A percentile compares a stretch with the other conserved stretches of the same genome.
These are phyloP conservation scores for Saraca asoca DNA, from an alignment of 331 rosid genomes.

Conservation along the genomic window DNA sequence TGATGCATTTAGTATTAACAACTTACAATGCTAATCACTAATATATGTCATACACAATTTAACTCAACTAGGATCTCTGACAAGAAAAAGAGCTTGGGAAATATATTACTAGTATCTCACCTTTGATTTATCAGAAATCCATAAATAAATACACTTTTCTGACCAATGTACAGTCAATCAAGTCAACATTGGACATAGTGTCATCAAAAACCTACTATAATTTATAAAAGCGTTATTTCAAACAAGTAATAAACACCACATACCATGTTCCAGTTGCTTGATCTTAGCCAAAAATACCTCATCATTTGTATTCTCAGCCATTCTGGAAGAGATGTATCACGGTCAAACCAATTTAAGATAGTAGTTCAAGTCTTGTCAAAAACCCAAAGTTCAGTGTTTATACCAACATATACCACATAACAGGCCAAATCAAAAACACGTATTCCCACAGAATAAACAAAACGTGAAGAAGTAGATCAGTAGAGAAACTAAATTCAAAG, in stretches of 20 bases:
- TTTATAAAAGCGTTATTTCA: slow-evolving; percentile 16
- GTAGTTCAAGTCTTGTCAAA: slow-evolving; percentile 15
- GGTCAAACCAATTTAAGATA: slow-evolving; percentile 22
- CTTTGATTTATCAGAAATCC: not conserved
- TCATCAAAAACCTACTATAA: not conserved
- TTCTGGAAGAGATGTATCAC: slow-evolving; percentile 39
- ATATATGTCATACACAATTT: not conserved
- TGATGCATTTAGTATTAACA: not conserved
- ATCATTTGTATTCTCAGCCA: slow-evolving; percentile 53
- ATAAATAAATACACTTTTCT: not conserved
- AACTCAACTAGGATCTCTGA: not conserved
- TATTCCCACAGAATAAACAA: no score
- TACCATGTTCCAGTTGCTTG: slow-evolving; percentile 80
- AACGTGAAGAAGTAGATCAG: no score
- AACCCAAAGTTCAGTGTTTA: not conserved
- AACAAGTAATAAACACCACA: slow-evolving; percentile 4
- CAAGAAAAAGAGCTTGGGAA: not conserved
- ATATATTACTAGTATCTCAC: not conserved
- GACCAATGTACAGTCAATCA: not conserved
- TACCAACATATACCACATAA: slow-evolving; percentile 2
- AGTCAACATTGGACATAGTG: slow-evolving; percentile 10
- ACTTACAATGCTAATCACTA: not conserved
- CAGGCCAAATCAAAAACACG: no score
- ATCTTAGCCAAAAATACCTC: slow-evolving; percentile 61
- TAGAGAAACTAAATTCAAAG: no score